Evolutionary conservation across 2,329 filamentous ascomycete species (phyloP), one percentile per base, ranked within the genome.

Genomic region (Ploettnerulaceae sp.): DNA sequence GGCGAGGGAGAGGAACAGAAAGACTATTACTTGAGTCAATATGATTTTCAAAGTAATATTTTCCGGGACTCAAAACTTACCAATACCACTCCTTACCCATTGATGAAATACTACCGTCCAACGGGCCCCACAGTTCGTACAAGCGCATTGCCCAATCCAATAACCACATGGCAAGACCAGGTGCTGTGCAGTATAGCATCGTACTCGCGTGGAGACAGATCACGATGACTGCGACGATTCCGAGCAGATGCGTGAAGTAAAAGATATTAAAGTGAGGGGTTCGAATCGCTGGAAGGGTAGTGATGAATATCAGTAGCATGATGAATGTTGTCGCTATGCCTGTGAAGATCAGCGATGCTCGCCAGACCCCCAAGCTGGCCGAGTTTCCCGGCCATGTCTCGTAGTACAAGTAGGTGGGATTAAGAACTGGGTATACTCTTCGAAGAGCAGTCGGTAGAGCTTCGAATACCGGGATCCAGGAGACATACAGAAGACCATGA

Each of bases 171-270:
- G 51, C 45, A n/a, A 61, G 26, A 5, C 59, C 59, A 4, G 58
- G 59, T 17, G 54, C 48, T 14, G 52, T 57, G 42, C 58, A 60
- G 38, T 60, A 61, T 17, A 61, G 56, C 54, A 61, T 57, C 5
- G 58, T 61, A 24, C 58, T 61, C 6, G 59, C 58, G 42, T 61
- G 59, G 1, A 61, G 51, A 39, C 59, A 61, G 17, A 59, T 53
- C 21, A 59, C 43, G 18, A 59, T 51, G 25, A 60, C 51, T 9
- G 52, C 54, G 4, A 57, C 15, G 12, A 61, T 58, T n/a, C 47
- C 50, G 2, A 57, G 29, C 2, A 60, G 26, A 43, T 61, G 59
- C 2, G 58, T 61, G 39, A 60, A 61, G 45, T 60, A 61, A 36
- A 61, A 61, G 3, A 61, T 34, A 32, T 61, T 60, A 47, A 61